These are phyloP conservation scores for Xylaria intraflava DNA, from an alignment of 495 filamentous ascomycete genomes.

Conservation along the genomic window DNA sequence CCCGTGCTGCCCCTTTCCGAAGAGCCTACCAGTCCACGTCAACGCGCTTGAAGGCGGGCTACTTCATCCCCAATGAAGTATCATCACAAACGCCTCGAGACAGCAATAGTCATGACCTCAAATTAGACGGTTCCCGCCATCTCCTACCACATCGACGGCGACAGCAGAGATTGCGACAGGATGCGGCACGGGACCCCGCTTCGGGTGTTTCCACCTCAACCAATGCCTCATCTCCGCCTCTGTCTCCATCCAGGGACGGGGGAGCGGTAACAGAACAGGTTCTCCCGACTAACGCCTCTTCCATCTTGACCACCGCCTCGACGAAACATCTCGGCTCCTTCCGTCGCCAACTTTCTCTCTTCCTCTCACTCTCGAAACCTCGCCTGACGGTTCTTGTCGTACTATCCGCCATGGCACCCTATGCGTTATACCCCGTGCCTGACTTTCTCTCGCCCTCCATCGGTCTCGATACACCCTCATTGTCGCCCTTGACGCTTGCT, in stretches of 20 bases:
- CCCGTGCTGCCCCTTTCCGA: slow-evolving; percentile 2
- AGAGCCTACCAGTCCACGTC: slow-evolving; percentile 9
- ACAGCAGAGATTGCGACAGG: slow-evolving; percentile 22
- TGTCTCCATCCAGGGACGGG: neutral
- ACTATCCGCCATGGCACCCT: slow-evolving; percentile 83
- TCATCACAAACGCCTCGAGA: slow-evolving; percentile 20
- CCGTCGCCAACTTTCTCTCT: slow-evolving; percentile 70
- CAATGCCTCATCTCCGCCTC: neutral
- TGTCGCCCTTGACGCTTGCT: slow-evolving; percentile 82
- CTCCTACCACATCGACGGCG: slow-evolving; percentile 38
- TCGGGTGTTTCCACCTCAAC: neutral
- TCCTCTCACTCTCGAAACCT: slow-evolving; percentile 88
- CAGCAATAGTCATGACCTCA: slow-evolving; percentile 8
- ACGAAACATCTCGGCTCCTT: slow-evolving; percentile 61
- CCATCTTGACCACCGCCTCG: slow-evolving; percentile 66
- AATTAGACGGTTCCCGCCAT: neutral
- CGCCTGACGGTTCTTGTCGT: slow-evolving; percentile 88
- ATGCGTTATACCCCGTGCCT: slow-evolving; percentile 86
- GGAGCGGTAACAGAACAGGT: slow-evolving; percentile 9
- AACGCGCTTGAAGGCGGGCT: slow-evolving; percentile 28
- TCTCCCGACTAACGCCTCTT: slow-evolving; percentile 77
- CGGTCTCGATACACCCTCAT: slow-evolving; percentile 63
- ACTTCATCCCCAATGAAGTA: slow-evolving; percentile 37
- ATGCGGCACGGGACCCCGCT: slow-evolving; percentile 10
- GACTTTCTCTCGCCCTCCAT: slow-evolving; percentile 64